Evolutionary conservation across 2,329 filamentous ascomycete genomes (phyloP).

Genomic region (Verticillium isaacii): DNA sequence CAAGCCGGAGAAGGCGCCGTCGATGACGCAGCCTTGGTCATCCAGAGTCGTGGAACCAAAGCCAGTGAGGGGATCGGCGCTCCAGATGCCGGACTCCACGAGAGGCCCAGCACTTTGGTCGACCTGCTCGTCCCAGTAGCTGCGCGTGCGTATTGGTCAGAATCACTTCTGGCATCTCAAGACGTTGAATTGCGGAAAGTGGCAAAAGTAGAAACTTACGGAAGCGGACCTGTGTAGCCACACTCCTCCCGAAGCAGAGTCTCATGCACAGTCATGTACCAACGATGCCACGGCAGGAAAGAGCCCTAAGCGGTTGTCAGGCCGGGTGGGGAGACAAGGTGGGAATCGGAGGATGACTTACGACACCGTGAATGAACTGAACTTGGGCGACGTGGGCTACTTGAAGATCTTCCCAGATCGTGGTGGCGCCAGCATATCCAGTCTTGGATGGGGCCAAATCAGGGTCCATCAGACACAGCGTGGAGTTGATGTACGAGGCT

Average conservation of each 20-base stretch:
- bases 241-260: slow-evolving; percentile 18
- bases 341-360: background rate
- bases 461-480: slow-evolving; percentile 8
- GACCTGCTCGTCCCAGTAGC: slow-evolving; percentile 8
- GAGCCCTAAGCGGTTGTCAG: background rate
- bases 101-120: background rate
- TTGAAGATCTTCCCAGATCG: slow-evolving; percentile 10
- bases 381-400: slow-evolving; percentile 7
- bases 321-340: background rate
- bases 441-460: slow-evolving; percentile 6
- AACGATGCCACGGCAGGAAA: slow-evolving; percentile 21
- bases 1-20: slow-evolving; percentile 7
- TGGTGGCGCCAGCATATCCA: slow-evolving; percentile 3
- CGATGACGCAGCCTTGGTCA: slow-evolving; percentile 5
- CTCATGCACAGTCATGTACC: slow-evolving; percentile 22
- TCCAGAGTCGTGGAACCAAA: slow-evolving; percentile 2
- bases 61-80: slow-evolving; percentile 5
- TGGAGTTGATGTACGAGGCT: slow-evolving; percentile 3
- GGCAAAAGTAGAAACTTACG: slow-evolving; percentile 1
- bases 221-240: slow-evolving; percentile 20
- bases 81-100: background rate
- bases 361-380: slow-evolving; percentile 9
- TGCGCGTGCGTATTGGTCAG: background rate
- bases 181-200: background rate
- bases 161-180: no score